These are phyloP conservation scores for Lactarius deliciosus DNA, from an alignment of 768 basidiomycete species.

Conservation along the genomic window DNA sequence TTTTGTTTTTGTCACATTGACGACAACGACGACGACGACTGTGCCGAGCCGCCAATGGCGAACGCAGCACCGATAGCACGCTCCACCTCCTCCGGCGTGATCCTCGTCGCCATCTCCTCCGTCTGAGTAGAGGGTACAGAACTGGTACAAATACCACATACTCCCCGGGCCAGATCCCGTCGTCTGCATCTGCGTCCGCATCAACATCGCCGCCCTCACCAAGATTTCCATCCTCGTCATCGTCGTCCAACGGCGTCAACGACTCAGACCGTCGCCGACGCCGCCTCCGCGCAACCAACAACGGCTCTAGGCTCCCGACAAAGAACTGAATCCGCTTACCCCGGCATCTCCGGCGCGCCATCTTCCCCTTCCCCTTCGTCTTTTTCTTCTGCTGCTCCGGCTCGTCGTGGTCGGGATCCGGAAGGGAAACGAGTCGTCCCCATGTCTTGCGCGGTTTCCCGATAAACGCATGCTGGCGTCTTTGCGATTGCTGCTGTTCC, in stretches of 20 bases:
- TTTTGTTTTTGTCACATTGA: too few relatives aligned
- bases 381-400: not conserved
- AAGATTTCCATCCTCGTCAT: not conserved
- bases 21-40: too few relatives aligned
- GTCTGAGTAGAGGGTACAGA: not conserved
- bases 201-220: not conserved
- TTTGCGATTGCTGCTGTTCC: not conserved
- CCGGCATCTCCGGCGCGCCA: not conserved
- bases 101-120: not conserved
- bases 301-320: constrained; percentile 6
- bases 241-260: not conserved
- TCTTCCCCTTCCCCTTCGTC: not conserved
- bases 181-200: not conserved
- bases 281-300: not conserved
- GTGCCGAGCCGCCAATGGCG: not conserved
- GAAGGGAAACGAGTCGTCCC: constrained; percentile 8
- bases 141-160: not conserved
- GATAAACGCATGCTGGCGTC: not conserved
- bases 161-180: constrained; percentile 16
- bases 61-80: constrained; percentile 21
- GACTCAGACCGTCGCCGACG: not conserved
- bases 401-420: constrained; percentile 2
- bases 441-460: constrained; percentile 17
- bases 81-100: constrained; percentile 18
- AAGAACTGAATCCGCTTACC: not conserved